Conservation (phyloP, 2,329 filamentous ascomycete genomes). For the Sporothrix pseudoabietina region DNA sequence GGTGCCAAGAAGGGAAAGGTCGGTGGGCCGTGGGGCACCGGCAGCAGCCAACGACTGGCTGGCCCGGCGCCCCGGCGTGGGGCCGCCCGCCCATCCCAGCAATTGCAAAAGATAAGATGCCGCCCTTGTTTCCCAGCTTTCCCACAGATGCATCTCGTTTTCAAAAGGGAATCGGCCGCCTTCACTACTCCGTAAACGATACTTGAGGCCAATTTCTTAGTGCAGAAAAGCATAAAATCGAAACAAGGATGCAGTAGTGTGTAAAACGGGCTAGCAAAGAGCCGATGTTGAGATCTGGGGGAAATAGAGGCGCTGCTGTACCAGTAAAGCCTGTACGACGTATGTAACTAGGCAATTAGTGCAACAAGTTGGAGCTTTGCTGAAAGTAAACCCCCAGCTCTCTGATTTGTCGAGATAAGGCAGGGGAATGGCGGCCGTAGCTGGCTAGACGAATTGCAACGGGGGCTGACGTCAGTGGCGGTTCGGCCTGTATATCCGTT, state of each 20-base stretch:
- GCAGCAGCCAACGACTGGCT: constrained; percentile 2
- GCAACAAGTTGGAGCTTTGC: neutral
- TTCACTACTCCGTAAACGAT: too few species aligned
- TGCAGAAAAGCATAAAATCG: neutral
- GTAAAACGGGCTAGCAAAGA: neutral
- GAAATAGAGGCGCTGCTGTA: neutral
- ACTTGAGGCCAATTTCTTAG: neutral
- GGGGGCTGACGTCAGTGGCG: neutral
- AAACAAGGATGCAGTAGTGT: neutral
- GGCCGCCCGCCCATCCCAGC: constrained; percentile 10
- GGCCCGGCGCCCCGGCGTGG: constrained; percentile 16
- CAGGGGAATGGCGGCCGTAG: neutral
- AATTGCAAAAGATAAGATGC: constrained; percentile 23
- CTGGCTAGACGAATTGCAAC: constrained; percentile 1
- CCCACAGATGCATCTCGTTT: neutral
- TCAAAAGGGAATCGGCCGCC: neutral
- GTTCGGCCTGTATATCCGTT: neutral
- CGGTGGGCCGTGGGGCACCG: neutral
- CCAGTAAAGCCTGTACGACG: neutral
- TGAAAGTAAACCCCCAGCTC: neutral
- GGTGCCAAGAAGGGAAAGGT: constrained; percentile 19
- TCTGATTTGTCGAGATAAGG: constrained; percentile 26
- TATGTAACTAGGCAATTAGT: too few species aligned
- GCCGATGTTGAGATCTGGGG: neutral
- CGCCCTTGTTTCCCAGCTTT: neutral